phyloP scores from a whole-genome alignment of 768 basidiomycete species.

The Phlegmacium glaucopus region DNA sequence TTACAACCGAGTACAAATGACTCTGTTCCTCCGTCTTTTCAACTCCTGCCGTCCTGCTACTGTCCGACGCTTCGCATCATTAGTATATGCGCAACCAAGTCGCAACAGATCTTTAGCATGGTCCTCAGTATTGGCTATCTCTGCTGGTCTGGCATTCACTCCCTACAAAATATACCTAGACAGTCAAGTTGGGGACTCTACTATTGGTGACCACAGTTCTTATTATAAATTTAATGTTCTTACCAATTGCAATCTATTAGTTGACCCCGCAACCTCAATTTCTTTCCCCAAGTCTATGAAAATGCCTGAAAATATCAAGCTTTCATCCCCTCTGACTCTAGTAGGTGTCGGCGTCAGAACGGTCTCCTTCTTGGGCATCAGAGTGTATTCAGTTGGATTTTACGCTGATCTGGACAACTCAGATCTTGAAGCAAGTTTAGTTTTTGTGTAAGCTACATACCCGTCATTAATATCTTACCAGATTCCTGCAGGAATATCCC shows the following conservation, averaged over 20 bases:
- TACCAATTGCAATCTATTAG: slow-evolving; percentile 27
- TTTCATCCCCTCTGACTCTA: slow-evolving; percentile 57
- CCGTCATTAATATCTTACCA: slow-evolving; percentile 21
- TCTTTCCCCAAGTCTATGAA: slow-evolving; percentile 65
- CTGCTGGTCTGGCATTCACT: slow-evolving; percentile 15
- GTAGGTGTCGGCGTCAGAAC: slow-evolving; percentile 85
- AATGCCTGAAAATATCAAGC: slow-evolving; percentile 59
- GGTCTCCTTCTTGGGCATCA: slow-evolving; percentile 83
- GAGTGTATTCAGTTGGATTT: slow-evolving; percentile 89
- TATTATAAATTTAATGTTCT: neutral
- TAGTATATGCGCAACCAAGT: slow-evolving; percentile 11
- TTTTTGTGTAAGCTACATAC: neutral
- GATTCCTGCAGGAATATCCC: slow-evolving; percentile 52
- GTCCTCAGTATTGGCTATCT: slow-evolving; percentile 28
- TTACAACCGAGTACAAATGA: neutral
- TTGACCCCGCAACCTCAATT: slow-evolving; percentile 73
- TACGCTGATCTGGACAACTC: slow-evolving; percentile 80
- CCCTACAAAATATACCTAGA: slow-evolving; percentile 43
- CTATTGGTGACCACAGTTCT: slow-evolving; percentile 17
- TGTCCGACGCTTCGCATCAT: slow-evolving; percentile 14
- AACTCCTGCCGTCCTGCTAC: slow-evolving; percentile 11
- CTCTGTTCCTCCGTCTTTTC: slow-evolving; percentile 18
- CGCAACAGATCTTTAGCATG: slow-evolving; percentile 22
- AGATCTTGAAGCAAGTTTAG: slow-evolving; percentile 47
- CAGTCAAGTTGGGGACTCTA: slow-evolving; percentile 8